A percentile compares a stretch with the other conserved stretches of the same genome.
Conservation (phyloP, 2,329 filamentous ascomycete genomes). For the Plectosphaerella cucumerina region DNA sequence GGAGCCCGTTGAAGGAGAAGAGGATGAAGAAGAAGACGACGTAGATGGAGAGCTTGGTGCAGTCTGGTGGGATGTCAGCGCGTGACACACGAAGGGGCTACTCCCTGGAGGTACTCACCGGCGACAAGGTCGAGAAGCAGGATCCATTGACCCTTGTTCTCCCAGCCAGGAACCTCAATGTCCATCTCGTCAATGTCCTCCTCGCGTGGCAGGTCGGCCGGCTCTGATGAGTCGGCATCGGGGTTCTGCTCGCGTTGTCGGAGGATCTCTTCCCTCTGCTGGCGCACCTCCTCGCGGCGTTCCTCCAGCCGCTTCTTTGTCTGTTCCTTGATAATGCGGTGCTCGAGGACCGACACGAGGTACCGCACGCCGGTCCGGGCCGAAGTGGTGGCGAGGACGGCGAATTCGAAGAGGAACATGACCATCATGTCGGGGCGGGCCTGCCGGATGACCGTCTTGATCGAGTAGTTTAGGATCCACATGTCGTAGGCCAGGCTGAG, state of each 20-base stretch:
- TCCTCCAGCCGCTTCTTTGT: constrained; percentile 65
- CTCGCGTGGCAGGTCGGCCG: constrained; percentile 54
- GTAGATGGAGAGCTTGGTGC: constrained; percentile 87
- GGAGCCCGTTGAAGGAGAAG: constrained; percentile 88
- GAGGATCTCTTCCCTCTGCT: constrained; percentile 49
- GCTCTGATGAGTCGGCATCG: constrained; percentile 37
- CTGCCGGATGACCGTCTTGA: constrained; percentile 78
- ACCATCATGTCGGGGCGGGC: constrained; percentile 99
- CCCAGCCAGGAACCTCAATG: constrained; percentile 93
- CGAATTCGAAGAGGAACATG: constrained; percentile 98
- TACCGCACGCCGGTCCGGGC: constrained; percentile 78
- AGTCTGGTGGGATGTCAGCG: constrained; percentile 51
- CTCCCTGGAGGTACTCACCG: constrained; percentile 54
- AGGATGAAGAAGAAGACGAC: constrained; percentile 90
- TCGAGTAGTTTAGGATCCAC: constrained; percentile 75
- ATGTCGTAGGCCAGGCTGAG: constrained; percentile 77
- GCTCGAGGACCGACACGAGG: constrained; percentile 71
- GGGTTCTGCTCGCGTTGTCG: constrained; percentile 44
- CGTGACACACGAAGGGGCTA: too few relatives aligned
- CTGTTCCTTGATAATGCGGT: constrained; percentile 70
- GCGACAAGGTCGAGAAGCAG: constrained; percentile 82
- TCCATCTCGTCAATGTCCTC: constrained; percentile 89
- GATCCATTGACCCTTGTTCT: constrained; percentile 89
- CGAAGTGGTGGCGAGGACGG: constrained; percentile 76
- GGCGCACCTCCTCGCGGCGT: constrained; percentile 63